Conservation (phyloP, 2,329 filamentous ascomycete genomes). For the Albophoma yamanashiensis region DNA sequence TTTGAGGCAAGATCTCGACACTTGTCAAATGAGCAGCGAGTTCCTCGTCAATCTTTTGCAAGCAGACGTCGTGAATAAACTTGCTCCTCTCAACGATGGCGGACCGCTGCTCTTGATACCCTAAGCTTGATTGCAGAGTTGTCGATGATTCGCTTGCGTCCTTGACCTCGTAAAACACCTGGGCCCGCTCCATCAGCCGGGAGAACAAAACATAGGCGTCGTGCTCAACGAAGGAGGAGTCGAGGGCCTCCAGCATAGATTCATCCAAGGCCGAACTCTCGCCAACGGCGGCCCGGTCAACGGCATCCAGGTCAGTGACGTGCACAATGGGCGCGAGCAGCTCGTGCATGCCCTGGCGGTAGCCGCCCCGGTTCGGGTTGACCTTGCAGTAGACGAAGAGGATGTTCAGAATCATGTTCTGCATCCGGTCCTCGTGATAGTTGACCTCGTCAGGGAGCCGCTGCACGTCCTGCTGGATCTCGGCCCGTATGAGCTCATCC, state of each 20-base stretch:
- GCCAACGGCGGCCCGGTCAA: conserved; percentile 37
- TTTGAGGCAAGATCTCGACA: conserved; percentile 88
- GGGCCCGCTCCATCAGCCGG: conserved; percentile 77
- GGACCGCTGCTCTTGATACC: conserved; percentile 27
- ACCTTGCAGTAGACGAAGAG: conserved; percentile 93
- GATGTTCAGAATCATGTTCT: conserved; percentile 75
- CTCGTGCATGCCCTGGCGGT: conserved; percentile 99
- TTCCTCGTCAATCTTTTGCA: conserved; percentile 73
- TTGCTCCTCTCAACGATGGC: conserved; percentile 75
- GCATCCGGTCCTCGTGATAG: conserved; percentile 71
- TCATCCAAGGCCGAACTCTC: conserved; percentile 29
- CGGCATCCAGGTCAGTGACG: conserved; percentile 71
- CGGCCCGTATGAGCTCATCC: conserved; percentile 73
- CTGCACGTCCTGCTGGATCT: conserved; percentile 92
- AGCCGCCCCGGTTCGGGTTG: conserved; percentile 74
- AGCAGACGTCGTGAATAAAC: conserved; percentile 72
- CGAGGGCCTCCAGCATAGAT: conserved; percentile 55
- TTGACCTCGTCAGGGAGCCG: conserved; percentile 85
- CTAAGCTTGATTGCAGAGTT: conserved; percentile 9
- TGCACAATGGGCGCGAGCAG: conserved; percentile 81
- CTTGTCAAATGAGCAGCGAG: conserved; percentile 69
- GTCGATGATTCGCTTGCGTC: conserved; percentile 5
- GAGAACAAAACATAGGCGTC: conserved; percentile 83
- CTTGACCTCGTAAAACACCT: conserved; percentile 70
- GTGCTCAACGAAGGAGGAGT: conserved; percentile 70